Percentiles rank a stretch among this genome's conserved stretches.
Conservation (phyloP, 192 early-diverging fungal species). For the Martensiomyces pterosporus region DNA sequence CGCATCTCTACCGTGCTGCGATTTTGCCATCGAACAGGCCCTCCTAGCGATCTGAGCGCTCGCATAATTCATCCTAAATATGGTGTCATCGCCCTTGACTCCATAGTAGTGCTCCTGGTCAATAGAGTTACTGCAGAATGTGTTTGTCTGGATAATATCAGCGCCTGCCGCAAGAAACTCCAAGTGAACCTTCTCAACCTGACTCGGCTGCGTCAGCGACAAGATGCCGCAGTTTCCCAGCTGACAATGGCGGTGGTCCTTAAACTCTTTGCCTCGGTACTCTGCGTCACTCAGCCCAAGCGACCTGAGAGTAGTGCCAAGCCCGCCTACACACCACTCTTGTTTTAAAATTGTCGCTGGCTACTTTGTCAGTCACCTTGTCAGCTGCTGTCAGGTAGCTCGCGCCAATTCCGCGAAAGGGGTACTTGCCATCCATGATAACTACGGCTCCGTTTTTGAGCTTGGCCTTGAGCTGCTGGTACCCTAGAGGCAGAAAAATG, state of each 20-base stretch:
- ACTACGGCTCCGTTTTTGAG: not conserved
- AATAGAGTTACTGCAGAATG: not conserved
- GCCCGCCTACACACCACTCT: no score
- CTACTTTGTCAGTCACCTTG: no score
- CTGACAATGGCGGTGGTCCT: no score
- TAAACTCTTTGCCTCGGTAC: not conserved
- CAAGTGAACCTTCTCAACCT: not conserved
- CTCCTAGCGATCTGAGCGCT: no score
- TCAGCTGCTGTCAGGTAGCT: no score
- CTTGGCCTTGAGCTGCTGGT: no score
- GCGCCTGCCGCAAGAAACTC: not conserved
- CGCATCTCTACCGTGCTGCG: not conserved
- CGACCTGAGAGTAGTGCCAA: not conserved
- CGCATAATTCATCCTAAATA: no score
- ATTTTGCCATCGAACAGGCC: no score
- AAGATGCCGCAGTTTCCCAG: not conserved
- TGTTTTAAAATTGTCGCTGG: no score
- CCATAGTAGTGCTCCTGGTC: not conserved
- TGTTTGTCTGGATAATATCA: not conserved
- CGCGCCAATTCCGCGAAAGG: no score
- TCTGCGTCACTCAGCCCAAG: not conserved
- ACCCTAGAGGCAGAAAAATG: no score
- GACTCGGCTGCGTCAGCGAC: not conserved
- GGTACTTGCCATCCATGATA: not conserved
- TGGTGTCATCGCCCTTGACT: not conserved